Base-by-base conservation (phyloP, 2,329 filamentous ascomycete species). In the Nemania abortiva region DNA sequence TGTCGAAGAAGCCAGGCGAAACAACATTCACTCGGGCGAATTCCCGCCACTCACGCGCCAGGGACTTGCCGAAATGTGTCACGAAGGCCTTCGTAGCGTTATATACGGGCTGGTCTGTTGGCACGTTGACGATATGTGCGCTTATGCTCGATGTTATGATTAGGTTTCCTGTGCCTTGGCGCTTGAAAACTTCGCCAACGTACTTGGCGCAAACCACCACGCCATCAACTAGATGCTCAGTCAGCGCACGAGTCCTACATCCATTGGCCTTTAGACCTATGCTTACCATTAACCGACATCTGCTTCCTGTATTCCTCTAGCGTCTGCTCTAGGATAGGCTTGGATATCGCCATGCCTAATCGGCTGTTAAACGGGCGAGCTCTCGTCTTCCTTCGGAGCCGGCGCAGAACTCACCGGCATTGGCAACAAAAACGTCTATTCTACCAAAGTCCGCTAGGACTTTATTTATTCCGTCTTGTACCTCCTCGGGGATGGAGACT, bases 21-120 rank as follows among this genome's bases (percentile, higher is more conserved):
- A 89, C 84, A 53, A 85, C 81, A 72, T 89, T 89, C 31, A 88
- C 87, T 2, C 87, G 81, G 2, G 86, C 87, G 70, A 88, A 88
- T 2, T 87, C 84, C 13, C 84, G 78, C 87, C 87, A 89, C 70
- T 89, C 87, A 5, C 84, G 79, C 0, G 87, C 86, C 29, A 89
- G 79, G 0, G 81, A 84, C 75, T 87, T 88, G 57, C 85, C 85
- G 4, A 89, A 82, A 64, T 89, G 87, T 1, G 83, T 86, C 18
- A 88, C 82, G 29, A 82, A 86, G 0, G 87, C 86, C 74, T 89
- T 89, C 34, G 83, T 85, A 7, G 82, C 82, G 70, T 89, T 89
- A 77, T 89, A 89, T 13, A 86, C 84, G 1, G 86, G 84, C 73
- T 88, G 87, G 55, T 87, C 84, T 15, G 82, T 78, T 1, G 85